Conservation (phyloP, 352 stramenopile genomes). For the Globisporangium radiosum region DNA sequence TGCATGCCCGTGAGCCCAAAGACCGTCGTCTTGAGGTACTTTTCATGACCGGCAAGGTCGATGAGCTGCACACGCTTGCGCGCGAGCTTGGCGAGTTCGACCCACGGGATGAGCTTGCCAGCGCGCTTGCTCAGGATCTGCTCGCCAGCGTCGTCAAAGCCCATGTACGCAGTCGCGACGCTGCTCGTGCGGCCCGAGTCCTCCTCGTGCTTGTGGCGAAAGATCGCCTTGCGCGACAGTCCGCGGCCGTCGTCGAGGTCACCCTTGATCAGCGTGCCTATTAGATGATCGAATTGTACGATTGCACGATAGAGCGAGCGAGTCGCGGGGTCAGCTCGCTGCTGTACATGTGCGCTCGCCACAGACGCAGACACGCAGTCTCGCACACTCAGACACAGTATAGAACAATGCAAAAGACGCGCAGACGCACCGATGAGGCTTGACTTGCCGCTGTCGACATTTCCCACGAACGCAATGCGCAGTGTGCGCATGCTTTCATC, state of each 20-base stretch:
- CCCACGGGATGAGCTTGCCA: constrained; percentile 74
- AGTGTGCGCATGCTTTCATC: constrained; percentile 64
- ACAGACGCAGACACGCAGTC: too few relatives aligned
- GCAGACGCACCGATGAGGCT: constrained; percentile 70
- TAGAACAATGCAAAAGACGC: background rate
- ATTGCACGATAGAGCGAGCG: background rate
- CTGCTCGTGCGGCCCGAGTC: constrained; percentile 81
- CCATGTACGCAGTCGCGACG: constrained; percentile 77
- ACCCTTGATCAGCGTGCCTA: constrained; percentile 91
- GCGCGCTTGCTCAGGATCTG: constrained; percentile 75
- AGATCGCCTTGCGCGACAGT: constrained; percentile 72
- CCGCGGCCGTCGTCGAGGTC: constrained; percentile 95
- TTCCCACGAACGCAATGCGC: constrained; percentile 87
- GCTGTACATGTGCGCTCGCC: background rate
- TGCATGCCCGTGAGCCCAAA: constrained; percentile 97
- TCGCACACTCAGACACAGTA: too few relatives aligned
- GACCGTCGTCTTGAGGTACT: constrained; percentile 99
- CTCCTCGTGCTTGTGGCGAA: constrained; percentile 83
- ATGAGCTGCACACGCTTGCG: constrained; percentile 87
- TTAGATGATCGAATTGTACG: background rate
- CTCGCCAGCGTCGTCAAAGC: constrained; percentile 65
- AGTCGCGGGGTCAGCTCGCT: background rate
- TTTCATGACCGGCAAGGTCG: constrained; percentile 92
- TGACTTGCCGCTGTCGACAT: constrained; percentile 92
- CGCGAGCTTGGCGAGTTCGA: constrained; percentile 67